Evolutionary conservation across 2,329 filamentous ascomycete species (phyloP), one percentile per base, ranked within the genome.

Genomic region (Cytospora mali): DNA sequence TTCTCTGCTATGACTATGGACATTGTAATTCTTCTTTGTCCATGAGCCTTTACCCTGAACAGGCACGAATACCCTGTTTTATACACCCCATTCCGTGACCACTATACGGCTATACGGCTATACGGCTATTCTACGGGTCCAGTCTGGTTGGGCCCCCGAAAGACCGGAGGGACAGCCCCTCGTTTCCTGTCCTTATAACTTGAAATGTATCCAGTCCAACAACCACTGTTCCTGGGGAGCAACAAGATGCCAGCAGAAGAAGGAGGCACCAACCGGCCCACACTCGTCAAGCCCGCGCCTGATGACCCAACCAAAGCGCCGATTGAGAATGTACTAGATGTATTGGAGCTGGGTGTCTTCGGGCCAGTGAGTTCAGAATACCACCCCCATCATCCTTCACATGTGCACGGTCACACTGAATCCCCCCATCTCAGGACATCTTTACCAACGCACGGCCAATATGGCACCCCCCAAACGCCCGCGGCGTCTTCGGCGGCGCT

Each of bases 401-500:
- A 50, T 23, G 23, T 42, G 23, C 10, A 39, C 29, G 39, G 25
- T 4, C n/a, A 23, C 3, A n/a, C 49, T 66, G 29, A 55, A 31
- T 25, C 6, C 31, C 23, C 27, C 7, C 11, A n/a, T n/a, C 55
- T 14, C 65, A 92, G 88, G 90, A 97, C 74, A 88, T 98, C n/a
- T 66, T 64, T 42, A 98, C 95, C 61, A 99, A 99, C 75, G 91
- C 93, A 2, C 90, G 93, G 42, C 90, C 90, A 25, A 84, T 95
- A 66, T 98, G 93, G 93, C 93, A 96, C 70, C 95, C 95, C 0
- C 89, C 91, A 0, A 93, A 92, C 23, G 95, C 95, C 3, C 88
- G 95, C 59, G 95, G 95, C 65, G 93, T 99, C 76, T 99, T 92
- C 72, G 95, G 95, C 73, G 93, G 93, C 68, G 88, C 91, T 62